Conservation (phyloP, 2,329 filamentous ascomycete genomes). For the Colletotrichum paranaense region DNA sequence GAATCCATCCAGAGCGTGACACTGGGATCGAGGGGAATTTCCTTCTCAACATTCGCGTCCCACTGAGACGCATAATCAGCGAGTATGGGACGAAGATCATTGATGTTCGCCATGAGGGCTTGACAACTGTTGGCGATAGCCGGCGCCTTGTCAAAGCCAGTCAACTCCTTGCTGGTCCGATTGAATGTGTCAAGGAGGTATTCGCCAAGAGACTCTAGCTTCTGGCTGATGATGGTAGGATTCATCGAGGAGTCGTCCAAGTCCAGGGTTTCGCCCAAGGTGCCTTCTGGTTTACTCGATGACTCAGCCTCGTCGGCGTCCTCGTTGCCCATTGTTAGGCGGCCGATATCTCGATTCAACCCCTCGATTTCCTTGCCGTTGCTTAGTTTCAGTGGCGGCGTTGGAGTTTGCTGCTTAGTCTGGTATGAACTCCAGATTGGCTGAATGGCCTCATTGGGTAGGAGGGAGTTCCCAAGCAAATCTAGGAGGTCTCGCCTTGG, state of each 20-base stretch:
- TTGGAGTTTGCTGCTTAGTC: not conserved
- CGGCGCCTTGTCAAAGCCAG: not conserved
- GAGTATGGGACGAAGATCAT: slow-evolving; percentile 37
- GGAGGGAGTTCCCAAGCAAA: not conserved
- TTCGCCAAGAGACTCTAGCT: not conserved
- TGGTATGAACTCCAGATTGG: not conserved
- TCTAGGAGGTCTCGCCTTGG: not conserved
- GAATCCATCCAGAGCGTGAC: slow-evolving; percentile 38
- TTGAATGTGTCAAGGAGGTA: not conserved
- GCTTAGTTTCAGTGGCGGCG: not conserved
- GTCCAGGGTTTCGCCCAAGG: slow-evolving; percentile 2
- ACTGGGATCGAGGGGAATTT: slow-evolving; percentile 39
- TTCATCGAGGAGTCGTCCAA: slow-evolving; percentile 14
- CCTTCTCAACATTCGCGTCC: not conserved
- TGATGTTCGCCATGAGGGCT: slow-evolving; percentile 33
- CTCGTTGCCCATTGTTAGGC: not conserved
- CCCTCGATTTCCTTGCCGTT: not conserved
- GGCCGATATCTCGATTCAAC: not conserved
- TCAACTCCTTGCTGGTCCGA: not conserved
- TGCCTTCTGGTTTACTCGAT: not conserved
- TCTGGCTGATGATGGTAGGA: slow-evolving; percentile 8
- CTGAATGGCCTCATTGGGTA: not conserved
- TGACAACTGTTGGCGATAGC: slow-evolving; percentile 27
- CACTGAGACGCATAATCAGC: slow-evolving; percentile 37
- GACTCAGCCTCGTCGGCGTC: not conserved